Evolutionary conservation across 2,329 filamentous ascomycete species (phyloP).

Genomic region (Orbilia quercus): DNA sequence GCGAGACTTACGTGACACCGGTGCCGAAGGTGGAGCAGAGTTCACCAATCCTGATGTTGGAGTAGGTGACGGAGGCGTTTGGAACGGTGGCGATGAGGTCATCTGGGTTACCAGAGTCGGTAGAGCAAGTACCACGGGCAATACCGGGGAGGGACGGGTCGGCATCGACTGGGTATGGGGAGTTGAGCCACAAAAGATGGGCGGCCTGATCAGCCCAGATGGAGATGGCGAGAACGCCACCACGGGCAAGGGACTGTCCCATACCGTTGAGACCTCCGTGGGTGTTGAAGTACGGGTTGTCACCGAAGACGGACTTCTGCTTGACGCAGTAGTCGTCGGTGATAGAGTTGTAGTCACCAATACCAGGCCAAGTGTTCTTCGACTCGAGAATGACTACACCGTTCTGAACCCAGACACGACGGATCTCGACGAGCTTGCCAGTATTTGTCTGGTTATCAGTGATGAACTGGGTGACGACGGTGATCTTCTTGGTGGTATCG

Average conservation of each 20-base stretch:
- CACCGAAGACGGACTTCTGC: slow-evolving; percentile 70
- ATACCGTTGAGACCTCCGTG: slow-evolving; percentile 71
- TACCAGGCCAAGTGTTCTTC: slow-evolving; percentile 65
- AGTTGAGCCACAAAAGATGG: slow-evolving; percentile 81
- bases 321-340: slow-evolving; percentile 70
- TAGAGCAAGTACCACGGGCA: slow-evolving; percentile 69
- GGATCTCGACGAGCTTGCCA: slow-evolving; percentile 71
- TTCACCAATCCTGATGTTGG: slow-evolving; percentile 71
- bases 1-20: slow-evolving; percentile 40
- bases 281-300: slow-evolving; percentile 68
- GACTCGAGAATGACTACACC: slow-evolving; percentile 71
- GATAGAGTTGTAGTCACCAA: slow-evolving; percentile 68
- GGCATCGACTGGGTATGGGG: slow-evolving; percentile 69
- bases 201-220: slow-evolving; percentile 75
- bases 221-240: slow-evolving; percentile 74
- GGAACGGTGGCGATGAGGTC: slow-evolving; percentile 66
- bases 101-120: slow-evolving; percentile 67
- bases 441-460: slow-evolving; percentile 66
- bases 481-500: slow-evolving; percentile 71
- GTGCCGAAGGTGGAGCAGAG: slow-evolving; percentile 68
- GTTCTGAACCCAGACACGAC: slow-evolving; percentile 74
- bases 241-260: slow-evolving; percentile 68
- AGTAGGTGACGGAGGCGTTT: slow-evolving; percentile 69
- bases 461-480: slow-evolving; percentile 76
- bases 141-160: slow-evolving; percentile 66